A percentile compares a stretch with the other conserved stretches of the same genome.
Conservation (phyloP, 495 filamentous ascomycete genomes). For the Rostrohypoxylon terebratum region DNA sequence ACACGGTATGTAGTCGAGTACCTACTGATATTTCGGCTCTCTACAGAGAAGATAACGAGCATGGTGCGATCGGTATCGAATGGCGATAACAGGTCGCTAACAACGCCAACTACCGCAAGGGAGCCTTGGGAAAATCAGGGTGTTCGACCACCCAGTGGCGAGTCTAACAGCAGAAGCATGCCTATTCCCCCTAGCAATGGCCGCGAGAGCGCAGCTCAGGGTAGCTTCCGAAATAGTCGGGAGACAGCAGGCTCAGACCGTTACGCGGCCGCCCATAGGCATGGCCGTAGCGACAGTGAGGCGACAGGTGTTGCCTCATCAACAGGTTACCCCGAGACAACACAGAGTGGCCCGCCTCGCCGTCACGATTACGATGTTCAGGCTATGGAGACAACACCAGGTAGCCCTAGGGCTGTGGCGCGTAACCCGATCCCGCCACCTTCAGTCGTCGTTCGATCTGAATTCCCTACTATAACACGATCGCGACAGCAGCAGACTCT, state of each 20-base stretch:
- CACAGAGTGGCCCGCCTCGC: slow-evolving; percentile 67
- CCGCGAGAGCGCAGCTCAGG: slow-evolving; percentile 48
- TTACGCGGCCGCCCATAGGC: slow-evolving; percentile 71
- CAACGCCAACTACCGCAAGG: slow-evolving; percentile 59
- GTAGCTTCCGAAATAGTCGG: slow-evolving; percentile 66
- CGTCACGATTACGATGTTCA: slow-evolving; percentile 97
- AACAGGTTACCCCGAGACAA: slow-evolving; percentile 78
- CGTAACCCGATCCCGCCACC: slow-evolving; percentile 94
- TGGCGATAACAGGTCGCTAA: slow-evolving; percentile 68
- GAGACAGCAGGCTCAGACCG: slow-evolving; percentile 70
- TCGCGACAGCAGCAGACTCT: slow-evolving; percentile 95
- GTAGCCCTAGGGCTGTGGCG: slow-evolving; percentile 76
- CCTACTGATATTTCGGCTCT: slow-evolving; percentile 34
- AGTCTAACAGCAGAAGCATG: slow-evolving; percentile 56
- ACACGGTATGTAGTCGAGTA: slow-evolving; percentile 24
- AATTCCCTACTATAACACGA: slow-evolving; percentile 93
- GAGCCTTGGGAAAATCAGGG: slow-evolving; percentile 64
- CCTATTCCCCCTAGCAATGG: slow-evolving; percentile 44
- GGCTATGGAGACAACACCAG: slow-evolving; percentile 90
- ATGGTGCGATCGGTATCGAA: slow-evolving; percentile 88
- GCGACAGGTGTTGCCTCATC: slow-evolving; percentile 79
- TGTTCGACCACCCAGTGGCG: slow-evolving; percentile 62
- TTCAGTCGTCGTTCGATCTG: slow-evolving; percentile 90
- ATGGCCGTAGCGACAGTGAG: slow-evolving; percentile 77
- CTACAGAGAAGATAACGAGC: slow-evolving; percentile 90